Evolutionary conservation across 345 rosid genomes (phyloP).

Genomic region (Moricandia moricandioides): DNA sequence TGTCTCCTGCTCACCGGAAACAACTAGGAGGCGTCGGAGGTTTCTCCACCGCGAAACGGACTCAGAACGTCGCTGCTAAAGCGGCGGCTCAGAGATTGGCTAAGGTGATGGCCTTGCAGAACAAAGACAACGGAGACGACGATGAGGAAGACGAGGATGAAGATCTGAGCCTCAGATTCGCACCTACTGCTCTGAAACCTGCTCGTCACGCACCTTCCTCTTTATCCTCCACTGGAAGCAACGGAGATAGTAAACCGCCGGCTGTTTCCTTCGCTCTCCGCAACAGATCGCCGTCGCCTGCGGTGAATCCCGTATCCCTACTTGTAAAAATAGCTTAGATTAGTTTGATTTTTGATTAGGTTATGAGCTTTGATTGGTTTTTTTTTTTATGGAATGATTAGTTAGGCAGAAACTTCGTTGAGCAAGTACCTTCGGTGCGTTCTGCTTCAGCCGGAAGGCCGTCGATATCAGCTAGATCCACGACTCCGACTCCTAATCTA

Average conservation of each 20-base stretch:
- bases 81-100: slow-evolving; percentile 96
- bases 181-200: slow-evolving; percentile 38
- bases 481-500: slow-evolving; percentile 45
- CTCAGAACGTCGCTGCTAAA: slow-evolving; percentile 96
- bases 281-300: slow-evolving; percentile 92
- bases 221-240: slow-evolving; percentile 38
- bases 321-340: slow-evolving; percentile 14
- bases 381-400: slow-evolving; percentile 48
- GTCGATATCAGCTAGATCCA: slow-evolving; percentile 48
- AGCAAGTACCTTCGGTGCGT: slow-evolving; percentile 65
- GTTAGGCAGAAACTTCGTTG: slow-evolving; percentile 93
- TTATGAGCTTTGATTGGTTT: slow-evolving; percentile 9
- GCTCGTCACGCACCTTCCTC: slow-evolving; percentile 30
- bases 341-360: slow-evolving; percentile 9
- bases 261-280: slow-evolving; percentile 50
- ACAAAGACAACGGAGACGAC: slow-evolving; percentile 73
- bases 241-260: slow-evolving; percentile 39
- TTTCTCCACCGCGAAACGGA: slow-evolving; percentile 72
- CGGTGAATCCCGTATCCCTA: slow-evolving; percentile 48
- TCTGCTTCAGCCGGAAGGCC: slow-evolving; percentile 90
- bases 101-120: slow-evolving; percentile 93
- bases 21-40: slow-evolving; percentile 48
- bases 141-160: slow-evolving; percentile 64
- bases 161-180: slow-evolving; percentile 60
- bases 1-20: slow-evolving; percentile 86